These are phyloP conservation scores for Aspergillus saccharolyticus DNA, from an alignment of 495 filamentous ascomycete genomes.

Conservation along the genomic window DNA sequence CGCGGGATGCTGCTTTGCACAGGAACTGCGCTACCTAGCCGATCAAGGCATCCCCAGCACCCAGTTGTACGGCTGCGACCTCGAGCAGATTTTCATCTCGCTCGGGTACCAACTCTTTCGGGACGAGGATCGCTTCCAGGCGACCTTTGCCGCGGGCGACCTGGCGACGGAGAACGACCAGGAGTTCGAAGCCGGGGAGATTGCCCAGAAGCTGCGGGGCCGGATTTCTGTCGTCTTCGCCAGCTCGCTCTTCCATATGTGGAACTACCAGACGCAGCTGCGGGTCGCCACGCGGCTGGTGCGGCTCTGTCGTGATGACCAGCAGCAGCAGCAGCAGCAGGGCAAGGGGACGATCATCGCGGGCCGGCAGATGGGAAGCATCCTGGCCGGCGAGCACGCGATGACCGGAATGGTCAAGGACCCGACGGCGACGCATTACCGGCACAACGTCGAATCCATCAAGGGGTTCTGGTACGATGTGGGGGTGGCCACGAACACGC, in stretches of 20 bases:
- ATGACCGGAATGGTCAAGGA: slow-evolving; percentile 15
- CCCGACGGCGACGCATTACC: slow-evolving; percentile 21
- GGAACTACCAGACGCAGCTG: slow-evolving; percentile 36
- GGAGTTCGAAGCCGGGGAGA: background rate
- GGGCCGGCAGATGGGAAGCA: slow-evolving; percentile 40
- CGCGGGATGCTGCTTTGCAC: slow-evolving; percentile 46
- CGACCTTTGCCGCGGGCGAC: slow-evolving; percentile 29
- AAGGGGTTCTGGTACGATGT: slow-evolving; percentile 43
- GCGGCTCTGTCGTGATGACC: slow-evolving; percentile 26
- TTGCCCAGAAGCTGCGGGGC: slow-evolving; percentile 18
- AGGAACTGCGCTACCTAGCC: slow-evolving; percentile 42
- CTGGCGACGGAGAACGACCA: slow-evolving; percentile 15
- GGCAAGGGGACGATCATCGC: slow-evolving; percentile 30
- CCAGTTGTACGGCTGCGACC: slow-evolving; percentile 46
- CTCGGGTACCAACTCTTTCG: slow-evolving; percentile 49
- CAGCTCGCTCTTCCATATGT: slow-evolving; percentile 43
- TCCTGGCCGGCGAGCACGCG: slow-evolving; percentile 19
- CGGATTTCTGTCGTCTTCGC: slow-evolving; percentile 38
- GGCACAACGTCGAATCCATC: slow-evolving; percentile 39
- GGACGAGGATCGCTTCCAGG: slow-evolving; percentile 30
- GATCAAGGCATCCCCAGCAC: slow-evolving; percentile 38
- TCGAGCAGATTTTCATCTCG: slow-evolving; percentile 43
- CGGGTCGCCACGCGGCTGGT: slow-evolving; percentile 30
- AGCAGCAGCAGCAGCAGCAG: background rate
- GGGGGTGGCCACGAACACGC: slow-evolving; percentile 34